These are phyloP conservation scores for Phtheirospermum japonicum DNA, from an alignment of 257 asterid species.

Conservation along the genomic window DNA sequence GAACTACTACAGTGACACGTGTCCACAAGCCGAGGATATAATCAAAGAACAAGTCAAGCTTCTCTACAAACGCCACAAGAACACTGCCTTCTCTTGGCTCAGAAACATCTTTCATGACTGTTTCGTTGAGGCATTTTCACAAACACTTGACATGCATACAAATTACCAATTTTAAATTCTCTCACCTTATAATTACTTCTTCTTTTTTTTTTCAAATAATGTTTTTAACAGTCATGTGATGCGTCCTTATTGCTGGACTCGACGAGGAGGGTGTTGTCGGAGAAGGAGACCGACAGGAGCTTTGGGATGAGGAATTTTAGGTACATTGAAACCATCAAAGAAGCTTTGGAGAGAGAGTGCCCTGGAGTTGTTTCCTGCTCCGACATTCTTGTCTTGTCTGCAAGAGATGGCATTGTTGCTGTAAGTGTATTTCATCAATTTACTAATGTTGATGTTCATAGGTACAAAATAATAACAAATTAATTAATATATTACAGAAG, in stretches of 20 bases:
- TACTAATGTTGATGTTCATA: too few relatives aligned
- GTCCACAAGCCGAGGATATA: constrained; percentile 96
- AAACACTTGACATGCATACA: too few relatives aligned
- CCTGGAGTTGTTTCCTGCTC: constrained; percentile 95
- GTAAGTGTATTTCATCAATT: too few relatives aligned
- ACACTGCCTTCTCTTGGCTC: constrained; percentile 98
- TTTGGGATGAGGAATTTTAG: constrained; percentile 96
- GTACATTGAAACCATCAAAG: constrained; percentile 82
- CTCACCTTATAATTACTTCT: not conserved
- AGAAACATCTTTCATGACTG: constrained; percentile 99
- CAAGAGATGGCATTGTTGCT: constrained; percentile 75
- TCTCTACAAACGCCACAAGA: constrained; percentile 96
- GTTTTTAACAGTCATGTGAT: constrained; percentile 88
- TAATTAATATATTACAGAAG: too few relatives aligned
- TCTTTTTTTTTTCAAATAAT: not conserved
- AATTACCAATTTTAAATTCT: too few relatives aligned
- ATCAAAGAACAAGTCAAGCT: constrained; percentile 86
- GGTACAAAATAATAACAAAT: too few relatives aligned
- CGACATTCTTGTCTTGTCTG: constrained; percentile 85
- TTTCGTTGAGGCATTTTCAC: constrained; percentile 73
- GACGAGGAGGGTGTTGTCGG: constrained; percentile 77
- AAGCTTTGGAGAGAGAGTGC: constrained; percentile 91
- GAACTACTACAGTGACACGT: constrained; percentile 77
- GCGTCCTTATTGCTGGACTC: constrained; percentile 93
- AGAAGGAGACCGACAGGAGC: constrained; percentile 91